Evolutionary conservation across 345 rosid species (phyloP).

Genomic region (Euphorbia tirucalli): DNA sequence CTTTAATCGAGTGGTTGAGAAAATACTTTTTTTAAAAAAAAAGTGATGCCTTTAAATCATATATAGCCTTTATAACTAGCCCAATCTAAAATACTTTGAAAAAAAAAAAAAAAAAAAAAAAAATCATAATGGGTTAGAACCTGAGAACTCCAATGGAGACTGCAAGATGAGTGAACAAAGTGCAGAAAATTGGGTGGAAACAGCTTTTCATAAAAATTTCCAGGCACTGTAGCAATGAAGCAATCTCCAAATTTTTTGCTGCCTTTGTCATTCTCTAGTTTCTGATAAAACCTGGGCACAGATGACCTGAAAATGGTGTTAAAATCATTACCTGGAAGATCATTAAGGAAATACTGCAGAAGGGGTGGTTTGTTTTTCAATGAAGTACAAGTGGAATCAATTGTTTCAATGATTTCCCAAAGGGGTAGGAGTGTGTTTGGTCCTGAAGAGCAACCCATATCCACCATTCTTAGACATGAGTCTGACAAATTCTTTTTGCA

Average conservation of each 20-base stretch:
- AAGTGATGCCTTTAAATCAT: too few relatives aligned
- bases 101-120: too few relatives aligned
- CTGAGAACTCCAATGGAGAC: constrained; percentile 14
- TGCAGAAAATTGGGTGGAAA: neutral
- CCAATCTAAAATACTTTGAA: too few relatives aligned
- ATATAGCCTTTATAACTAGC: too few relatives aligned
- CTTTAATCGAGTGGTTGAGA: too few relatives aligned
- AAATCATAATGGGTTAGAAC: too few relatives aligned
- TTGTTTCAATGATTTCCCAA: neutral
- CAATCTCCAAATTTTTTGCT: neutral
- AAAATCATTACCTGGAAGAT: constrained; percentile 49
- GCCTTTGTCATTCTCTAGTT: neutral
- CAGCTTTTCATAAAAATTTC: neutral
- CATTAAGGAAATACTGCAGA: constrained; percentile 23
- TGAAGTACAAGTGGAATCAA: too few relatives aligned
- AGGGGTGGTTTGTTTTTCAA: too few relatives aligned
- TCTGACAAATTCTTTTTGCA: too few relatives aligned
- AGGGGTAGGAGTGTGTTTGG: constrained; percentile 34
- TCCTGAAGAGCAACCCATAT: constrained; percentile 49
- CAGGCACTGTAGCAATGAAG: neutral
- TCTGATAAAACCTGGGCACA: neutral
- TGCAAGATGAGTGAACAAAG: neutral
- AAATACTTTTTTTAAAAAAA: too few relatives aligned
- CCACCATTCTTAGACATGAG: too few relatives aligned
- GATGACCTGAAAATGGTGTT: constrained; percentile 32